phyloP scores from a whole-genome alignment of 1,139 yeast genomes.

The Geotrichum histeridarum region DNA sequence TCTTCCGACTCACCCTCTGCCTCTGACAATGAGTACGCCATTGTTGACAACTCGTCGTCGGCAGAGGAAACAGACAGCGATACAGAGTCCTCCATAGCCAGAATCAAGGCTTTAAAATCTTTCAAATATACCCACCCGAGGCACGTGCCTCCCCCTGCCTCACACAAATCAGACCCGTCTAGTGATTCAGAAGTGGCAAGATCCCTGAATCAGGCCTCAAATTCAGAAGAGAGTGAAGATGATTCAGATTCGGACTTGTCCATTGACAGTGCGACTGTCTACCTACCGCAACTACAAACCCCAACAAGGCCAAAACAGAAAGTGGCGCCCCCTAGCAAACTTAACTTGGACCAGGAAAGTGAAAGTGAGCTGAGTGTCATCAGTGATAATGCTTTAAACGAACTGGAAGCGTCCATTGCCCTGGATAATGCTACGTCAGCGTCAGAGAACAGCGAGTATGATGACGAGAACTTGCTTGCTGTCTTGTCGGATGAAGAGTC shows the following conservation, averaged over 20 bases:
- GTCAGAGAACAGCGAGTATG: slow-evolving; percentile 28
- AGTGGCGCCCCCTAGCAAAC: slow-evolving; percentile 21
- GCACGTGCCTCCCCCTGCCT: neutral
- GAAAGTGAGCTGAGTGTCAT: slow-evolving; percentile 18
- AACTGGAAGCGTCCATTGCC: slow-evolving; percentile 13
- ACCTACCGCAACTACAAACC: slow-evolving; percentile 17
- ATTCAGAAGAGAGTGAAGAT: slow-evolving; percentile 8
- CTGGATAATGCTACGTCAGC: slow-evolving; percentile 19
- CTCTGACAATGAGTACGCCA: slow-evolving; percentile 9
- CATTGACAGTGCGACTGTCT: slow-evolving; percentile 11
- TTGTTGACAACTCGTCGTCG: slow-evolving; percentile 4
- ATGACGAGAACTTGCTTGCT: slow-evolving; percentile 26
- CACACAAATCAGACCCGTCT: neutral
- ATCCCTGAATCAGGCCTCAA: no score
- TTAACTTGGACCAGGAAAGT: slow-evolving; percentile 11
- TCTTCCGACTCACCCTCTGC: neutral
- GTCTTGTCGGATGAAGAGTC: slow-evolving; percentile 15
- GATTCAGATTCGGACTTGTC: slow-evolving; percentile 17
- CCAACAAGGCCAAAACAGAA: slow-evolving; percentile 3
- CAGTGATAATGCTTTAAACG: slow-evolving; percentile 15
- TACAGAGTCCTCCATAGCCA: slow-evolving; percentile 1
- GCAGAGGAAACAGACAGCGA: slow-evolving; percentile 7
- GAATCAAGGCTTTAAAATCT: neutral
- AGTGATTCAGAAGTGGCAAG: no score
- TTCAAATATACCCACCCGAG: neutral